These are phyloP conservation scores for Alternaria postmessia DNA, from an alignment of 2,329 filamentous ascomycete species.

Conservation along the genomic window DNA sequence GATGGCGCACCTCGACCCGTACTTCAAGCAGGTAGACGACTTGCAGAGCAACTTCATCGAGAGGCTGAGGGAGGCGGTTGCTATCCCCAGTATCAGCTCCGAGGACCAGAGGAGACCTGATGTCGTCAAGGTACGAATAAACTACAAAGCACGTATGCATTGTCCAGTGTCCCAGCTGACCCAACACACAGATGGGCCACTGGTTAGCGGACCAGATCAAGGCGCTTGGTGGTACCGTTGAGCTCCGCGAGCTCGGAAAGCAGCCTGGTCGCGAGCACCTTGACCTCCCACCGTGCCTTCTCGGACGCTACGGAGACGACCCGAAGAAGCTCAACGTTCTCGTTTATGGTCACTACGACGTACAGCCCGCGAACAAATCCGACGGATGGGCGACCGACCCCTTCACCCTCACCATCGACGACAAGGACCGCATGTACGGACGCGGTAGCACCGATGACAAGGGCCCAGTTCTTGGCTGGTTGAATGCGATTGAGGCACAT, in stretches of 20 bases:
- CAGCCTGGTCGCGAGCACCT: constrained; percentile 91
- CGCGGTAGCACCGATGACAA: constrained; percentile 97
- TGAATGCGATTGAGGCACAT: constrained; percentile 98
- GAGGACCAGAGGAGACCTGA: constrained; percentile 88
- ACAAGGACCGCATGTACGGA: constrained; percentile 94
- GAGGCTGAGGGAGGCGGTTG: constrained; percentile 87
- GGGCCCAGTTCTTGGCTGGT: constrained; percentile 94
- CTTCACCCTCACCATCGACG: constrained; percentile 85
- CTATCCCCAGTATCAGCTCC: constrained; percentile 94
- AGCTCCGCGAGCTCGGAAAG: constrained; percentile 86
- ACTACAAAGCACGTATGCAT: background rate
- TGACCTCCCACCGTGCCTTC: constrained; percentile 88
- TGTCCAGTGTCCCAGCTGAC: background rate
- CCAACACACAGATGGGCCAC: constrained; percentile 75
- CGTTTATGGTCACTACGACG: constrained; percentile 98
- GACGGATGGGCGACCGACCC: constrained; percentile 97
- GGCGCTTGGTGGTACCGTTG: constrained; percentile 82
- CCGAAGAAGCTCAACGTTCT: constrained; percentile 93
- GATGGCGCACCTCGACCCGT: constrained; percentile 93
- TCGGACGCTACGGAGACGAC: constrained; percentile 91
- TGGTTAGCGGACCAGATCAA: constrained; percentile 86
- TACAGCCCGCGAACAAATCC: constrained; percentile 90
- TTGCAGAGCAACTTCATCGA: constrained; percentile 85
- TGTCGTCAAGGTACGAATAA: constrained; percentile 73
- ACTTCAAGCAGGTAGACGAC: constrained; percentile 89